Conservation (phyloP, 2,329 filamentous ascomycete genomes). For the Cylindrodendrum hubeiense region DNA sequence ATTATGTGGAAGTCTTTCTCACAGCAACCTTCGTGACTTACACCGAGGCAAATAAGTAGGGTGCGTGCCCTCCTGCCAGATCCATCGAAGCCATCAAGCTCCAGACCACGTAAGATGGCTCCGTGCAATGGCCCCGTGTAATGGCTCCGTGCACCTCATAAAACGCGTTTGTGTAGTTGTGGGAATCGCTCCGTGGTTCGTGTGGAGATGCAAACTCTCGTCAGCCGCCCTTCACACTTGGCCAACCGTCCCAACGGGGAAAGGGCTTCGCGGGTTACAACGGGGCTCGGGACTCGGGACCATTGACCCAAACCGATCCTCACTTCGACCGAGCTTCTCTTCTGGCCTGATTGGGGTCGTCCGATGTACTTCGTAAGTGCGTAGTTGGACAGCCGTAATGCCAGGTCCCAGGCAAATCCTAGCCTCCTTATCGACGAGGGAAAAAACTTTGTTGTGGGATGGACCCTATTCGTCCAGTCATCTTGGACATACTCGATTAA, state of each 20-base stretch:
- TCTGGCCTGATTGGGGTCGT: background rate
- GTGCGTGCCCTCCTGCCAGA: constrained; percentile 2
- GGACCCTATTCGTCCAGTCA: background rate
- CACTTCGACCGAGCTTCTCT: constrained; percentile 3
- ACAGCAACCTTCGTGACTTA: background rate
- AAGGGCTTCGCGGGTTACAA: background rate
- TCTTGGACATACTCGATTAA: background rate
- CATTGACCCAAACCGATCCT: constrained; percentile 12
- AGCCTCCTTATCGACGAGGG: background rate
- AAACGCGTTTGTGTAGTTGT: background rate
- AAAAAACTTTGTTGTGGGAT: background rate
- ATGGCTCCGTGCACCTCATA: background rate
- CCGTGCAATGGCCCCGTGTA: background rate
- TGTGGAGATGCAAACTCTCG: constrained; percentile 12
- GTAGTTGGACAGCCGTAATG: background rate
- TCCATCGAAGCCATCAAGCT: background rate
- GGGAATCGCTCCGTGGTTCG: constrained; percentile 3
- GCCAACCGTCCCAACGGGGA: background rate
- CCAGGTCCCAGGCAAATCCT: background rate
- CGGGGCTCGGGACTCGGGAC: constrained; percentile 3
- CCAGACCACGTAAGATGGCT: background rate
- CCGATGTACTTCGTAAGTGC: no score
- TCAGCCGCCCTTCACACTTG: constrained; percentile 13
- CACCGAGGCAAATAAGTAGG: constrained; percentile 1
- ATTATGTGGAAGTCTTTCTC: constrained; percentile 4